Conservation (phyloP, 805 yeast species). For the Candida nitratophila region DNA sequence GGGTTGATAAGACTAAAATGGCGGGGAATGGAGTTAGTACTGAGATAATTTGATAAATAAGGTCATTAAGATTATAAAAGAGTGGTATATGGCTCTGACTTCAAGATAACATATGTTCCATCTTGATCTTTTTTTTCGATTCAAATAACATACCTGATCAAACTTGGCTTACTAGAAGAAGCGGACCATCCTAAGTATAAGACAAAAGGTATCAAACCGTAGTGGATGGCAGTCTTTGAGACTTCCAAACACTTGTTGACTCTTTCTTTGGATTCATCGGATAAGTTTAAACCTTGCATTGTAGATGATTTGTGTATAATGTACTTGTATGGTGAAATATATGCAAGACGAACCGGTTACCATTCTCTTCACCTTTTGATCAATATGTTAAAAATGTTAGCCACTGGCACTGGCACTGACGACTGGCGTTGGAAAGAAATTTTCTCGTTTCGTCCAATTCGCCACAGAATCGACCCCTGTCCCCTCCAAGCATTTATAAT, state of each 20-base stretch:
- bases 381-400: too few species aligned
- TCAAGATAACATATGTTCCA: too few species aligned
- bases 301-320: constrained; percentile 8
- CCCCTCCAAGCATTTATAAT: too few species aligned
- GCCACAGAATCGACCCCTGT: too few species aligned
- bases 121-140: too few species aligned
- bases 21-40: not conserved
- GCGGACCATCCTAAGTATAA: constrained; percentile 85
- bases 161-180: constrained; percentile 76
- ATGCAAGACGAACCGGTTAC: not conserved
- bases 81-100: too few species aligned
- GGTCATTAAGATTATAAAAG: too few species aligned
- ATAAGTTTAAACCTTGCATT: constrained; percentile 33
- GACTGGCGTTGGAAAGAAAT: too few species aligned
- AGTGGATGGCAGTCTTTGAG: constrained; percentile 84
- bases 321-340: not conserved
- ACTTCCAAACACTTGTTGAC: constrained; percentile 73
- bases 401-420: too few species aligned
- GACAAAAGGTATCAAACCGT: constrained; percentile 95
- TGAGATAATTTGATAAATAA: too few species aligned
- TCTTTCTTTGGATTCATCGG: constrained; percentile 67
- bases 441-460: too few species aligned
- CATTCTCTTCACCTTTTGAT: too few species aligned
- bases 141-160: constrained; percentile 38
- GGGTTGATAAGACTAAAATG: constrained; percentile 61